phyloP scores from a whole-genome alignment of 179 eudicot species.

The Spergularia azorica region DNA sequence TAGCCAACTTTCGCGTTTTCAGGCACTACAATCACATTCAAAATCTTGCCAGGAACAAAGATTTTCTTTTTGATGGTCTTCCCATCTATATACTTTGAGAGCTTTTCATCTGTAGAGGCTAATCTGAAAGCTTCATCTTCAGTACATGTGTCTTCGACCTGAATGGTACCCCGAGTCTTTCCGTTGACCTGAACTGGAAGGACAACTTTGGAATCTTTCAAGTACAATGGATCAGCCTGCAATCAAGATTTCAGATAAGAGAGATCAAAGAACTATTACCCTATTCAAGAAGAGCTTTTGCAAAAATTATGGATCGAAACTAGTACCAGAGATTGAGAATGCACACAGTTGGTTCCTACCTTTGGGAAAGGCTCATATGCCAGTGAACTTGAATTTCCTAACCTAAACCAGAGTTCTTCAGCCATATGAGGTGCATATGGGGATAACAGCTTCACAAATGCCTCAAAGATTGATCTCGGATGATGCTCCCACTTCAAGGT shows the following conservation, averaged over 20 bases:
- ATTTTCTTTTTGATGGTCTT: constrained; percentile 73
- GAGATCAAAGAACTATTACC: neutral
- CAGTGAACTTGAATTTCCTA: constrained; percentile 71
- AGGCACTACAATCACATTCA: constrained; percentile 70
- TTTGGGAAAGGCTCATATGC: constrained; percentile 84
- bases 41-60: constrained; percentile 77
- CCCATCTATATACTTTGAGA: constrained; percentile 69
- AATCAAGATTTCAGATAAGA: neutral
- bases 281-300: too few relatives aligned
- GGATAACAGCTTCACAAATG: constrained; percentile 74
- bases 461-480: constrained; percentile 66
- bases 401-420: constrained; percentile 94
- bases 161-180: constrained; percentile 94
- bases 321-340: neutral
- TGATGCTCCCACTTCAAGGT: constrained; percentile 75
- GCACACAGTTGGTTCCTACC: constrained; percentile 40
- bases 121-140: constrained; percentile 77
- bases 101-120: constrained; percentile 67
- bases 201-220: constrained; percentile 69
- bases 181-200: constrained; percentile 93
- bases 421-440: constrained; percentile 98
- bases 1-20: constrained; percentile 40
- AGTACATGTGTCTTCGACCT: constrained; percentile 70
- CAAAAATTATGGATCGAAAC: neutral
- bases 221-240: constrained; percentile 74